Percentiles rank a stretch among this genome's conserved stretches.
phyloP scores from a whole-genome alignment of 768 basidiomycete species.

The Cystofilobasidium bisporidii region DNA sequence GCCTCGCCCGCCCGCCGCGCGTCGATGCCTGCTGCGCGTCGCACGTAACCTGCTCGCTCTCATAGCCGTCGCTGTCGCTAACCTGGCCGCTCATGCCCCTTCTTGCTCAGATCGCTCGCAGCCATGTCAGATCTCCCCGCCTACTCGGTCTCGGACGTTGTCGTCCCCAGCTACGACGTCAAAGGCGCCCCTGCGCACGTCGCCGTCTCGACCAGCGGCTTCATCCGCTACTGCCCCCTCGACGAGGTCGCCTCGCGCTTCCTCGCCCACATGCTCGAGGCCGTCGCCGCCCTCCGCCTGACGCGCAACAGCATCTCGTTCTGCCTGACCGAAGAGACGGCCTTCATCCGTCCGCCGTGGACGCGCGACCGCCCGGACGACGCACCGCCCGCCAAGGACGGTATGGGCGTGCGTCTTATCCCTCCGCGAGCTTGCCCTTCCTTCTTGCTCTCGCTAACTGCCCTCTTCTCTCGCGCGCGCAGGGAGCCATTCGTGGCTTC shows the following conservation, averaged over 20 bases:
- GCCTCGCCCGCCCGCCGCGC: no score
- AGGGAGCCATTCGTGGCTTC: conserved; percentile 9
- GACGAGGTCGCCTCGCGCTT: not conserved
- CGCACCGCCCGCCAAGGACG: not conserved
- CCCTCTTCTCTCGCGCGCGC: not conserved
- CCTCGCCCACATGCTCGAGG: not conserved
- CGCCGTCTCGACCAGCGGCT: not conserved
- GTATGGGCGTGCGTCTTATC: not conserved
- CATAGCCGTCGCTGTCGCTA: no score
- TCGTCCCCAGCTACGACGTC: no score
- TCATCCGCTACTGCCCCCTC: not conserved
- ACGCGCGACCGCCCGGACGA: not conserved
- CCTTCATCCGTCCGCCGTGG: conserved; percentile 1
- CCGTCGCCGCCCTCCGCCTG: not conserved
- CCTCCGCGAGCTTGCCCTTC: not conserved
- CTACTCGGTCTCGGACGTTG: no score
- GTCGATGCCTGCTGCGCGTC: no score
- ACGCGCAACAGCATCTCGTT: not conserved
- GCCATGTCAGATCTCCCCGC: no score
- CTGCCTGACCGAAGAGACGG: not conserved
- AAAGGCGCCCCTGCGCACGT: no score
- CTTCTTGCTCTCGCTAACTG: not conserved
- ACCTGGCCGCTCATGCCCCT: no score
- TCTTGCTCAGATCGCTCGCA: no score
- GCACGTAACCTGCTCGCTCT: no score